Evolutionary conservation across 2,329 filamentous ascomycete genomes (phyloP), one percentile per base, ranked within the genome.

Genomic region (Aspergillus cejpii): DNA sequence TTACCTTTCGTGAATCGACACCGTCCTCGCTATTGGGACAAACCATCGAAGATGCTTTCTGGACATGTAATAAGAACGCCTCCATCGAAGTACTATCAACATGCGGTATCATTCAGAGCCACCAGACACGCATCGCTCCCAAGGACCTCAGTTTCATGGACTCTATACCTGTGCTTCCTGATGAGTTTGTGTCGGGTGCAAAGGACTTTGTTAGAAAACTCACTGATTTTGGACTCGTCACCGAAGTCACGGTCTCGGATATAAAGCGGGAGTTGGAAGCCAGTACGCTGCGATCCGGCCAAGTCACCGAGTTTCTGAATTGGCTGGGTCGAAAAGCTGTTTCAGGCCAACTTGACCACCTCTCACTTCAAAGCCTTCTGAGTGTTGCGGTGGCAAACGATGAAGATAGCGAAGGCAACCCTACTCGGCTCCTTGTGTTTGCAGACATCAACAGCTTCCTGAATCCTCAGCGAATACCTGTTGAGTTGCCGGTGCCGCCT

Each of bases 11-110:
- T 28, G 87, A 95, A 59, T 96, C 92, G 1, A 97, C 94, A 0
- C 92, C 92, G 1, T 94, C 86, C 50, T 78, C 78, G 0, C 78
- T 86, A 48, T 85, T 97, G 15, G 87, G 89, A 0, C 81, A 88
- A 59, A 84, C 87, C 49, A 87, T 98, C 42, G 90, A 96, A 60
- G 87, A 96, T 66, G 87, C 89, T 0, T 98, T 98, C 63, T 98
- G 92, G 92, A 94, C 82, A 27, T 90, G 87, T 51, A 92, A 86
- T 59, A 84, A 81, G 61, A 84, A 84, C 51, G 81, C 87, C 2
- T 84, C 80, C 0, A 88, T 97, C 45, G 90, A 96, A 59, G 78
- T 96, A 5, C 82, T 94, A 53, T 96, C 90, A 1, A 94, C 85
- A 15, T 81, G 84, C 47, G 94, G 94, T 44, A 83, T 98, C 5